Percentiles rank a stretch among this genome's conserved stretches.
These are phyloP conservation scores for Spergularia azorica DNA, from an alignment of 179 eudicot genomes.

Conservation along the genomic window DNA sequence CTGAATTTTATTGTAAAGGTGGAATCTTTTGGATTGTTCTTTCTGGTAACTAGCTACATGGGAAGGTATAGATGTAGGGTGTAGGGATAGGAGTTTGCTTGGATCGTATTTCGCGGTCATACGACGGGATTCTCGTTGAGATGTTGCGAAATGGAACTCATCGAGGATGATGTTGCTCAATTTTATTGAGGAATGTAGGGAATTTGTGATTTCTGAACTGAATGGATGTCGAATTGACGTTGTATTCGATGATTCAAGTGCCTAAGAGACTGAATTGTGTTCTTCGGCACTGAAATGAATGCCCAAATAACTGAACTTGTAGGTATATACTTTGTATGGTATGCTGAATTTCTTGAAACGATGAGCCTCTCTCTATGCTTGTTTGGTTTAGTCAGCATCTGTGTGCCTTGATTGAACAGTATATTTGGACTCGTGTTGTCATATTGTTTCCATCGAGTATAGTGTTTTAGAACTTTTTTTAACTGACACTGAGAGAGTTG, in stretches of 20 bases:
- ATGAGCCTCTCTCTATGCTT: background rate
- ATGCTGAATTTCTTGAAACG: background rate
- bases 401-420: background rate
- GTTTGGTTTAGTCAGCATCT: background rate
- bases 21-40: background rate
- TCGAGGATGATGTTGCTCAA: background rate
- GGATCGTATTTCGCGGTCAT: background rate
- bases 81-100: background rate
- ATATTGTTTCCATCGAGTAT: background rate
- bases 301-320: background rate
- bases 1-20: background rate
- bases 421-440: background rate
- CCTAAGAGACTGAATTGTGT: background rate
- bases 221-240: background rate
- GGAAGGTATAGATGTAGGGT: too few relatives aligned
- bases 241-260: background rate
- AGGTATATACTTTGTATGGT: background rate
- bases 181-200: background rate
- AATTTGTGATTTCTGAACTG: background rate
- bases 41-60: background rate
- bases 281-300: background rate
- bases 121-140: background rate
- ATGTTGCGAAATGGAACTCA: background rate
- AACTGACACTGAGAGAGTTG: conserved; percentile 10
- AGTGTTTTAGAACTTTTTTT: background rate